Evolutionary conservation across 768 basidiomycete genomes (phyloP), one percentile per base, ranked within the genome.

Genomic region (Fomitopsis serialis): DNA sequence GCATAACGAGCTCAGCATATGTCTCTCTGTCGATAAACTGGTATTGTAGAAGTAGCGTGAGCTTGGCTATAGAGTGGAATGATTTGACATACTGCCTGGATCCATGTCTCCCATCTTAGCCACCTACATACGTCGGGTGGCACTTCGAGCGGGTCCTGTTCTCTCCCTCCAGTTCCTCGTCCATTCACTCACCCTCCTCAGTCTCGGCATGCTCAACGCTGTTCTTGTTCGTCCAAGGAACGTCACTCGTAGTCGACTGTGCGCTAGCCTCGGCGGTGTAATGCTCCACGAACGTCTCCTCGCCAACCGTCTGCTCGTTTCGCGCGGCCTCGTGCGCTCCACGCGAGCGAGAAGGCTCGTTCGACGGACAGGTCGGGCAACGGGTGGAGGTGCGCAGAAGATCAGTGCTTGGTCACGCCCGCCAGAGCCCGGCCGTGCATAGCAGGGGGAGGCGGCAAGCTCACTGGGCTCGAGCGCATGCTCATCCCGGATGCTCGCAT

Each of bases 231-330:
- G 42, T n/a, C 42, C 42, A 44, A 9, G 24, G 10, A 12, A 11
- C 68, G 9, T 71, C 71, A 54, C 68, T 72, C 27, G 53, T 65
- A 22, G 36, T 53, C 25, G 45, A 54, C 48, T 37, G 21, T 52
- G 42, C 52, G 15, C 59, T 58, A 23, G 73, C 45, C 37, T 49
- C 59, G 15, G 35, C 59, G 44, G 48, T 50, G 37, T 50, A 61
- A n/a, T 53, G 59, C 29, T 61, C 61, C 23, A 59, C 63, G 24
- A 60, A 63, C 17, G 61, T 65, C 6, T 71, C 79, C 62, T 89
- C 89, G 0, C 87, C 89, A 0, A 87, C 87, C 1, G 85, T 89
- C 67, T 89, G 57, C 84, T 89, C 11, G 88, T 90, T 58, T 91
- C 89, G 40, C 88, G 72, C 7, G 89, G 88, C 60, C 90, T 87